These are phyloP conservation scores for Globisporangium acanthophoron DNA, from an alignment of 352 stramenopile genomes.

Conservation along the genomic window DNA sequence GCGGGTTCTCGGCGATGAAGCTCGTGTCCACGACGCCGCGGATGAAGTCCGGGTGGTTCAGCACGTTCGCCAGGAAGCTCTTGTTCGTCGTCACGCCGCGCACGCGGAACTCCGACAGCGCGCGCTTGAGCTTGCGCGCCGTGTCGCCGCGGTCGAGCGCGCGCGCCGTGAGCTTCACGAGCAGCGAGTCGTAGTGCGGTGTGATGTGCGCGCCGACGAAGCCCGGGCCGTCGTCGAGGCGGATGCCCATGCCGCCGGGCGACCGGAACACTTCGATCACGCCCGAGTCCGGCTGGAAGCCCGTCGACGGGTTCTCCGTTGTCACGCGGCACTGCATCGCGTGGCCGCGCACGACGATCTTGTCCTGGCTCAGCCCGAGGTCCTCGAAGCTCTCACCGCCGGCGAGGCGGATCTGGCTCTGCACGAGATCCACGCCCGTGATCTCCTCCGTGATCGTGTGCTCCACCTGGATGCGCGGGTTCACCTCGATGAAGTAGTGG, in stretches of 20 bases:
- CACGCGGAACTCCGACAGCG: constrained; percentile 95
- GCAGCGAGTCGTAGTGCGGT: constrained; percentile 95
- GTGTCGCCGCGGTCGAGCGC: constrained; percentile 88
- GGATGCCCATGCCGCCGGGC: constrained; percentile 94
- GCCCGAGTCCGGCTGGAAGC: constrained; percentile 96
- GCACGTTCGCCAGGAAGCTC: constrained; percentile 94
- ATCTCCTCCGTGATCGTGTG: constrained; percentile 92
- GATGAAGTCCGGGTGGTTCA: constrained; percentile 94
- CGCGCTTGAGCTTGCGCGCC: constrained; percentile 91
- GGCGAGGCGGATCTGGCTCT: constrained; percentile 95
- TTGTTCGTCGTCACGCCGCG: constrained; percentile 95
- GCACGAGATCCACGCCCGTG: constrained; percentile 95
- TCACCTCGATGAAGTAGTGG: constrained; percentile 99
- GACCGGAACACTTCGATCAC: constrained; percentile 96
- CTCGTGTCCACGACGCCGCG: constrained; percentile 92
- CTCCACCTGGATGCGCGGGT: constrained; percentile 96
- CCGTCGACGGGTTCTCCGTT: constrained; percentile 91
- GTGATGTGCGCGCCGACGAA: constrained; percentile 97
- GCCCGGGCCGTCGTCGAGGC: constrained; percentile 93
- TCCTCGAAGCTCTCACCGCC: constrained; percentile 90
- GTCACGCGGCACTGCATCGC: constrained; percentile 97
- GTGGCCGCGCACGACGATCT: constrained; percentile 89
- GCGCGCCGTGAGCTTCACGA: constrained; percentile 97
- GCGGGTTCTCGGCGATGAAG: constrained; percentile 96
- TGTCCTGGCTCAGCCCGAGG: constrained; percentile 92